A percentile compares a stretch with the other conserved stretches of the same genome.
These are phyloP conservation scores for Fusarium nygamai DNA, from an alignment of 2,329 filamentous ascomycete species.

Conservation along the genomic window DNA sequence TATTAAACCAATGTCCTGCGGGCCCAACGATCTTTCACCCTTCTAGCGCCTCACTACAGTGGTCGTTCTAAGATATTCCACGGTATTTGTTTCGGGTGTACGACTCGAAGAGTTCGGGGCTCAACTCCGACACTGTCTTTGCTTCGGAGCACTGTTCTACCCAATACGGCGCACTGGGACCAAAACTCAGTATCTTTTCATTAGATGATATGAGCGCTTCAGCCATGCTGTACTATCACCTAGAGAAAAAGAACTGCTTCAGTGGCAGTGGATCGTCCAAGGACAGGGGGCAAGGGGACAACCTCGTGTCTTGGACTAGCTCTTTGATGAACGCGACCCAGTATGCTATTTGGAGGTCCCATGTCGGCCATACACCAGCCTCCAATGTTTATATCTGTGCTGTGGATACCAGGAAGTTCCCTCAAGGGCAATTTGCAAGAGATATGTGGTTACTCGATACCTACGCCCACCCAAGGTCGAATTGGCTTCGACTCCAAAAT, in stretches of 20 bases:
- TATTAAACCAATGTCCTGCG: too few relatives aligned
- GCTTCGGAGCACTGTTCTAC: neutral
- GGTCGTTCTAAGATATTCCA: too few relatives aligned
- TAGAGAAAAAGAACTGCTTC: neutral
- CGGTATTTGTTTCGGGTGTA: neutral
- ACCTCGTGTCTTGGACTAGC: neutral
- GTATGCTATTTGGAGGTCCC: neutral
- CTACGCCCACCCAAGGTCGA: accelerated
- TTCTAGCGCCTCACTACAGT: too few relatives aligned
- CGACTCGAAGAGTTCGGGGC: neutral
- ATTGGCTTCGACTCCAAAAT: accelerated
- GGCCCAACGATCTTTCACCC: too few relatives aligned
- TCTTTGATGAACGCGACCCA: neutral
- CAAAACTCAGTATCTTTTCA: neutral
- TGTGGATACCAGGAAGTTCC: neutral
- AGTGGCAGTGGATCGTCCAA: accelerated
- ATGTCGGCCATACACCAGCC: neutral
- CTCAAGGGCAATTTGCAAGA: neutral
- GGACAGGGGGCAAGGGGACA: neutral
- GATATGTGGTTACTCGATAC: neutral
- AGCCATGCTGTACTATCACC: accelerated
- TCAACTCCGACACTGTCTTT: neutral
- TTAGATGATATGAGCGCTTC: accelerated
- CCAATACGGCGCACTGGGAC: accelerated
- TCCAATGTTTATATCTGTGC: neutral